Conservation (phyloP, 2,329 filamentous ascomycete species). For the Paecilomyces formosus region DNA sequence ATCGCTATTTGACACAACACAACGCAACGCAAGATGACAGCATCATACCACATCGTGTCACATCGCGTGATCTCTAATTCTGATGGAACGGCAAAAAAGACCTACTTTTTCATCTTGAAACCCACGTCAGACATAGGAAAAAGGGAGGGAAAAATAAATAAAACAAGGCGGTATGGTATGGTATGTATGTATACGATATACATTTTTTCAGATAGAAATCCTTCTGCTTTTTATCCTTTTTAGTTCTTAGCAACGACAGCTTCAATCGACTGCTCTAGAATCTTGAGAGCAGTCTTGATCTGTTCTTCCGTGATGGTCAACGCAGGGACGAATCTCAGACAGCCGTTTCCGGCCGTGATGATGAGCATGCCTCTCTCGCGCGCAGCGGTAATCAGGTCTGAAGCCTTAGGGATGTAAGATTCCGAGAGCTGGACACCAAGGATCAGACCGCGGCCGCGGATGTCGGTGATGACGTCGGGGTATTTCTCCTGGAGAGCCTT, state of each 20-base stretch:
- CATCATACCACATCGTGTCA: background rate
- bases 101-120: too few relatives aligned
- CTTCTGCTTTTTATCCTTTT: background rate
- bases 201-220: too few relatives aligned
- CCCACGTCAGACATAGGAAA: too few relatives aligned
- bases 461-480: slow-evolving; percentile 67
- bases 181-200: background rate
- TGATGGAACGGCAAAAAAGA: background rate
- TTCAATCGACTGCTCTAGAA: slow-evolving; percentile 62
- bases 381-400: slow-evolving; percentile 69
- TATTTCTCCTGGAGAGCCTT: slow-evolving; percentile 50
- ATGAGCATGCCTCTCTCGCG: slow-evolving; percentile 80
- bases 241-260: slow-evolving; percentile 40
- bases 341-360: slow-evolving; percentile 90
- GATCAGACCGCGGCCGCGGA: slow-evolving; percentile 77
- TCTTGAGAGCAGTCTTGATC: slow-evolving; percentile 68
- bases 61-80: background rate
- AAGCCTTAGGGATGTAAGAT: slow-evolving; percentile 49
- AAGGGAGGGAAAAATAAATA: too few relatives aligned
- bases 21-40: too few relatives aligned
- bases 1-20: background rate
- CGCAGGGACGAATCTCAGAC: slow-evolving; percentile 83
- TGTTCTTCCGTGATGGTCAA: slow-evolving; percentile 72
- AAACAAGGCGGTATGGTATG: background rate
- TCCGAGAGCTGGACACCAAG: slow-evolving; percentile 74